Conservation (phyloP, 164 flowering plant genomes). For the Vitis rupestris region DNA sequence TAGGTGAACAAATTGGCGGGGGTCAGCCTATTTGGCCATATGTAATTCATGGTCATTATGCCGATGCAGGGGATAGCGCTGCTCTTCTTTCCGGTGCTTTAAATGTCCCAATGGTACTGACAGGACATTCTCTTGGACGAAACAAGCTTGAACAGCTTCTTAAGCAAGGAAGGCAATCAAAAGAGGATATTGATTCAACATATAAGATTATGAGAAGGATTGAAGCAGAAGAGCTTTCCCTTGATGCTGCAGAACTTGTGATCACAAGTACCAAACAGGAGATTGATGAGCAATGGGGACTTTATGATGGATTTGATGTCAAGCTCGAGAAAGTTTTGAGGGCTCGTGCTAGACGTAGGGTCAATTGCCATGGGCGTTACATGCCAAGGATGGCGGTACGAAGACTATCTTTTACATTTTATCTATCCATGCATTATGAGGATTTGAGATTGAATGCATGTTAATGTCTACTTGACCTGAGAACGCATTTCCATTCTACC, state of each 20-base stretch:
- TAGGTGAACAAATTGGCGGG: slow-evolving; percentile 85
- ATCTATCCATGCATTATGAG: background rate
- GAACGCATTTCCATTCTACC: no score
- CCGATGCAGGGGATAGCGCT: slow-evolving; percentile 95
- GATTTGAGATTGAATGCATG: no score
- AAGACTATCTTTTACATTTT: background rate
- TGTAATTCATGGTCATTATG: slow-evolving; percentile 92
- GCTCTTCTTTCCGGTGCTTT: slow-evolving; percentile 95
- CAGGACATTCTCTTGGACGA: slow-evolving; percentile 92
- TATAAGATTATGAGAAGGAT: slow-evolving; percentile 92
- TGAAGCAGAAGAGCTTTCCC: slow-evolving; percentile 92
- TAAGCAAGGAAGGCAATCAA: slow-evolving; percentile 91
- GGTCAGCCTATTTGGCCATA: slow-evolving; percentile 89
- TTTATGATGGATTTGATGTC: slow-evolving; percentile 95
- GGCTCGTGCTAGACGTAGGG: slow-evolving; percentile 84
- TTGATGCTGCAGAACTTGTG: slow-evolving; percentile 95
- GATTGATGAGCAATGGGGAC: slow-evolving; percentile 95
- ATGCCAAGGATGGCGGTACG: slow-evolving; percentile 98
- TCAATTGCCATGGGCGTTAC: slow-evolving; percentile 82
- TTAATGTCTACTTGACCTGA: no score
- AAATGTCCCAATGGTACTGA: slow-evolving; percentile 94
- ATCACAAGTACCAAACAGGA: slow-evolving; percentile 94
- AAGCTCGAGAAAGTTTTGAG: slow-evolving; percentile 86
- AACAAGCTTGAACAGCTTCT: slow-evolving; percentile 94
- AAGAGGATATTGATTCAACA: slow-evolving; percentile 85